These are phyloP conservation scores for Marsdenia floribunda DNA, from an alignment of 257 asterid genomes.

Conservation along the genomic window DNA sequence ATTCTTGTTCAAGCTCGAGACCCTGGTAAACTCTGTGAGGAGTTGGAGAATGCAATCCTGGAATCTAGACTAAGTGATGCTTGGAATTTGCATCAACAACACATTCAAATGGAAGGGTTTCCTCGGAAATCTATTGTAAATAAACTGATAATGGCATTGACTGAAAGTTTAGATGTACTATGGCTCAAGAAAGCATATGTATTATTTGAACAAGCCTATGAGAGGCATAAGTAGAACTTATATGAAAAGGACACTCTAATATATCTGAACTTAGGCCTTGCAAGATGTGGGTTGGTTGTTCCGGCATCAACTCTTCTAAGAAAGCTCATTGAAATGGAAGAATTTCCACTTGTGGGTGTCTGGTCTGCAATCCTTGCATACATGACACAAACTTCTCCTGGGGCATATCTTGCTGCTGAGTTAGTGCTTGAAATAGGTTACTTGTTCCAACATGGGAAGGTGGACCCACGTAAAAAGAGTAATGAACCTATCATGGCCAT, in stretches of 20 bases:
- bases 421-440: constrained; percentile 86
- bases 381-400: constrained; percentile 57
- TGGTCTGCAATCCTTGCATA: constrained; percentile 77
- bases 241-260: constrained; percentile 6
- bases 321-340: constrained; percentile 20
- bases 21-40: constrained; percentile 64
- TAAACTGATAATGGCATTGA: too few species aligned
- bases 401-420: constrained; percentile 78
- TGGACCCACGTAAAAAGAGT: constrained; percentile 60
- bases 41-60: constrained; percentile 49
- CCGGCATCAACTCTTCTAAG: too few species aligned
- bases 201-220: too few species aligned
- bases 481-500: constrained; percentile 31
- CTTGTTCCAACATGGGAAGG: constrained; percentile 74
- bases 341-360: constrained; percentile 62
- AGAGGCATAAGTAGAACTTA: background rate
- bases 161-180: too few species aligned
- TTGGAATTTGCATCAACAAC: constrained; percentile 72
- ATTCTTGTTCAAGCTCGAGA: constrained; percentile 86
- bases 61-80: constrained; percentile 57
- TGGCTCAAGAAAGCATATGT: too few species aligned
- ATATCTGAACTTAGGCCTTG: background rate
- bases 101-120: constrained; percentile 42
- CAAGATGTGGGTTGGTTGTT: constrained; percentile 19
- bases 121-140: too few species aligned